Evolutionary conservation across 2,329 filamentous ascomycete species (phyloP).

Genomic region (Paraphaeosphaeria minitans): DNA sequence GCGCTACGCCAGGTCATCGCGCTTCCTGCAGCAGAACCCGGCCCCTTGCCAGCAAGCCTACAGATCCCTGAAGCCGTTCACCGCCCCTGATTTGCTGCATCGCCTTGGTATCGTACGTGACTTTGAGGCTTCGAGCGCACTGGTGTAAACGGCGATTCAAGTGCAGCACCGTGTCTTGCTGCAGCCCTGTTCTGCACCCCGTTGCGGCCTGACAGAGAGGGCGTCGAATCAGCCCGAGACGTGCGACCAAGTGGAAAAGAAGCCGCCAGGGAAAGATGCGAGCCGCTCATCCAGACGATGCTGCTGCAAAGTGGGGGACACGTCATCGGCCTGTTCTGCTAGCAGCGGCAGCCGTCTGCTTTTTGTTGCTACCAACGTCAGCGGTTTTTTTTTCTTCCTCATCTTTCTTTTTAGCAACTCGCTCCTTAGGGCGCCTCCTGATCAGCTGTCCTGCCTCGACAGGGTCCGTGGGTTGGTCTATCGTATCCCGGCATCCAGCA

Average conservation of each 20-base stretch:
- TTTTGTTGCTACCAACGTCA: conserved; percentile 38
- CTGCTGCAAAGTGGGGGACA: conserved; percentile 35
- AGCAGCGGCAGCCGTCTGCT: conserved; percentile 23
- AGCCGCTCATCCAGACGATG: conserved; percentile 27
- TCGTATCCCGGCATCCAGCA: conserved; percentile 31
- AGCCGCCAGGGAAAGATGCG: conserved; percentile 28
- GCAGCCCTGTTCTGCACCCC: conserved; percentile 36
- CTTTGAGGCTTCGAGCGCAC: conserved; percentile 26
- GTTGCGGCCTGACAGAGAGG: conserved; percentile 37
- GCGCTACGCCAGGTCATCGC: conserved; percentile 46
- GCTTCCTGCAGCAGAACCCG: conserved; percentile 39
- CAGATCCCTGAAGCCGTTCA: conserved; percentile 47
- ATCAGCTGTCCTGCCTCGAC: conserved; percentile 35
- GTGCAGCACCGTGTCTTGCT: conserved; percentile 24
- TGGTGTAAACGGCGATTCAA: conserved; percentile 12
- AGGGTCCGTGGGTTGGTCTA: conserved; percentile 44
- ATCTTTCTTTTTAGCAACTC: conserved; percentile 35
- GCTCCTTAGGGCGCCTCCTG: conserved; percentile 37
- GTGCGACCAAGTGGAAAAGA: conserved; percentile 29
- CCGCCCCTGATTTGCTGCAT: conserved; percentile 48
- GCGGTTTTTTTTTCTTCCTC: conserved; percentile 39
- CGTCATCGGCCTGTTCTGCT: conserved; percentile 37
- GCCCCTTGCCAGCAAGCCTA: conserved; percentile 32
- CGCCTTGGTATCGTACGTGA: conserved; percentile 19
- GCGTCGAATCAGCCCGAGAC: conserved; percentile 35